Evolutionary conservation across 345 rosid genomes (phyloP), one percentile per base, ranked within the genome.

Genomic region (Noccaea caerulescens): DNA sequence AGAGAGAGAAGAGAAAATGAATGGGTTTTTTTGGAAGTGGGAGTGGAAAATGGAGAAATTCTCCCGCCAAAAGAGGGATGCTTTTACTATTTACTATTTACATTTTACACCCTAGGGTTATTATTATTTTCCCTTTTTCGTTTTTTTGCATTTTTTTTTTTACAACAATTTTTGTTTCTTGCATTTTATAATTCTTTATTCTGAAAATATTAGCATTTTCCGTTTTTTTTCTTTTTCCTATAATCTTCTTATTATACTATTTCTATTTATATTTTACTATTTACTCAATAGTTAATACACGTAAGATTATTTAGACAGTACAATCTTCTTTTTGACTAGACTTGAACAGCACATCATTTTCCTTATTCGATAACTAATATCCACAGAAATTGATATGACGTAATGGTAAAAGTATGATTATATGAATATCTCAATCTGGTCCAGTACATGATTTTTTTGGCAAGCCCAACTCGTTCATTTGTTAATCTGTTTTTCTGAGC

Each of bases 51-150:
- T 46, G 41, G 53, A 56, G 46, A 46, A 38, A 49, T 63, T 69
- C 61, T 76, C 79, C 79, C 79, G 79, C 79, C 64, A 44, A 71
- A 47, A 59, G 36, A 18, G 38, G 44, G 51, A 27, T 52, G 10
- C 1, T 32, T 27, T 10, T 10, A 12, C 36, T 5, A 16, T 54
- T 66, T 69, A 69, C 45, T 27, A 12, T 36, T 68, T 46, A 27
- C 69, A 53, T 27, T 38, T 9, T 7, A 3, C 50, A 20, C 36
- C 32, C 62, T 72, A 56, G 66, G 58, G 51, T 54, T 41, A 12
- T 12, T 30, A 51, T 9, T 12, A 4, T 37, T 43, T 46, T 18
- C 4, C 5, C 11, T 63, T 63, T 51, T 20, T 20, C 23, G 2
- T 20, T 20, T 20, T 20, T 20, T 20, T 20, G 23, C 23, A 20